phyloP scores from a whole-genome alignment of 192 early-diverging fungal genomes.

The Rhizophagus sp. region DNA sequence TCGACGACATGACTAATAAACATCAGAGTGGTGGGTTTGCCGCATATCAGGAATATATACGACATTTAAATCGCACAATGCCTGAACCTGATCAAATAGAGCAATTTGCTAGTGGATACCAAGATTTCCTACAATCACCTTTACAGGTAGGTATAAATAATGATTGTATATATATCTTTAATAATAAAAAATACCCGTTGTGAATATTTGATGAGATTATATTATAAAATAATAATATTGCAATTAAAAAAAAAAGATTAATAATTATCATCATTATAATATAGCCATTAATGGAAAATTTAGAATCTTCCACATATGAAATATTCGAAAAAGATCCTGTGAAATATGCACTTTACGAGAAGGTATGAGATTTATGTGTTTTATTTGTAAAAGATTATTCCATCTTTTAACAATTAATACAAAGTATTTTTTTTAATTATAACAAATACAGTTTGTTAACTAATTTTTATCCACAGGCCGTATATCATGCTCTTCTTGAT shows the following conservation, averaged over 20 bases:
- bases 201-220: too few relatives aligned
- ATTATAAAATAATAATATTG: too few relatives aligned
- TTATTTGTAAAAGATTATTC: not conserved
- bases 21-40: constrained; percentile 45
- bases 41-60: constrained; percentile 78
- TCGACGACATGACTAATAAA: constrained; percentile 33
- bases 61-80: constrained; percentile 66
- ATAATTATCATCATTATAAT: not conserved
- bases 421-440: not conserved
- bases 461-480: constrained; percentile 38
- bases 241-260: not conserved
- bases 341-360: constrained; percentile 92
- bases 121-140: constrained; percentile 87
- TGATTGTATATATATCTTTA: too few relatives aligned
- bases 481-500: constrained; percentile 60
- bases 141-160: constrained; percentile 47
- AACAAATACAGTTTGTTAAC: not conserved
- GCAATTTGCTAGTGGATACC: constrained; percentile 79
- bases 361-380: constrained; percentile 41
- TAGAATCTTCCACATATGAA: constrained; percentile 93
- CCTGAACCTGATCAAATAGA: constrained; percentile 66
- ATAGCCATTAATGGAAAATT: constrained; percentile 93
- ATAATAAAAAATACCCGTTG: too few relatives aligned
- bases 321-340: constrained; percentile 94
- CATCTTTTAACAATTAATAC: not conserved